These are phyloP conservation scores for Castanea crenata DNA, from an alignment of 306 rosid genomes.

Conservation along the genomic window DNA sequence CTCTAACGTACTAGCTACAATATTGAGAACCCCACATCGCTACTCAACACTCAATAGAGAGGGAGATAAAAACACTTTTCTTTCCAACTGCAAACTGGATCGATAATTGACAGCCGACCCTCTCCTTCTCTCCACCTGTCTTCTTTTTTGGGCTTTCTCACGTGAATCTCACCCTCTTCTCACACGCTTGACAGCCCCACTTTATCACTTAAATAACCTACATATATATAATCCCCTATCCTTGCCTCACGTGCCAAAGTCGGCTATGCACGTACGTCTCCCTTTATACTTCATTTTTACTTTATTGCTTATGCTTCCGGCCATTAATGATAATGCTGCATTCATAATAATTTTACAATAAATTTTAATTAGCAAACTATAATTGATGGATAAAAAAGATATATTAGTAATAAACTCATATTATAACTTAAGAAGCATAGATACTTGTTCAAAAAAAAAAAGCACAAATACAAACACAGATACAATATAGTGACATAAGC, in stretches of 20 bases:
- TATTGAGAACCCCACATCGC: slow-evolving; percentile 21
- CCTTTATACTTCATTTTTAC: neutral
- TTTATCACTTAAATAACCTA: slow-evolving; percentile 34
- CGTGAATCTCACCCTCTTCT: slow-evolving; percentile 66
- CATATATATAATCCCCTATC: slow-evolving; percentile 25
- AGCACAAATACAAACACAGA: too few species aligned
- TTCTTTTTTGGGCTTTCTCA: slow-evolving; percentile 53
- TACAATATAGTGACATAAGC: too few species aligned
- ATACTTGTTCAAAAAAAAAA: too few species aligned
- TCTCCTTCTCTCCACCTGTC: slow-evolving; percentile 32
- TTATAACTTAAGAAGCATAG: too few species aligned
- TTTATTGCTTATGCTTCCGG: too few species aligned
- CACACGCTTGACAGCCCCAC: slow-evolving; percentile 51
- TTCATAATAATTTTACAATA: too few species aligned
- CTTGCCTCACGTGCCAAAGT: slow-evolving; percentile 55
- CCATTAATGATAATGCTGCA: too few species aligned
- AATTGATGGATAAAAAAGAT: rapidly evolving
- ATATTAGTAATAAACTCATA: too few species aligned
- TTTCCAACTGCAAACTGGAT: slow-evolving; percentile 59
- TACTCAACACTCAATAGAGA: slow-evolving; percentile 33
- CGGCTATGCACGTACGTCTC: slow-evolving; percentile 58
- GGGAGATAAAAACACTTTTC: slow-evolving; percentile 36
- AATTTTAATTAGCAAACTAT: too few species aligned
- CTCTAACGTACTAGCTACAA: slow-evolving; percentile 20
- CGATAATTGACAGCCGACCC: slow-evolving; percentile 63